Percentiles rank a stretch among this genome's conserved stretches.
Evolutionary conservation across 2,329 filamentous ascomycete genomes (phyloP).

Genomic region (Penicillium crustosum): DNA sequence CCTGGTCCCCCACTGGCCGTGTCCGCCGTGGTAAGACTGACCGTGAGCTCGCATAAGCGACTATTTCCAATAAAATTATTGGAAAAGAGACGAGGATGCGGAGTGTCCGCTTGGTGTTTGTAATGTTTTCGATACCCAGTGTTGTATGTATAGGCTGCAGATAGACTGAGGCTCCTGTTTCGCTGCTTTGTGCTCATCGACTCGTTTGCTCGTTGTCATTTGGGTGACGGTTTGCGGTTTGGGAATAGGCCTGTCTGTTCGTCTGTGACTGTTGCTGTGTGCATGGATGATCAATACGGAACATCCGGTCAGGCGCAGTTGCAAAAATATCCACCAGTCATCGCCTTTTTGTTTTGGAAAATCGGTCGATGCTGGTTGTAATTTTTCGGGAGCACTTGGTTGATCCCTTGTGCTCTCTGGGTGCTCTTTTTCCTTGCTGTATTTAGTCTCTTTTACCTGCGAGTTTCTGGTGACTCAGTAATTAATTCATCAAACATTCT

Average conservation of each 20-base stretch:
- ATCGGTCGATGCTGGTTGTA: slow-evolving; percentile 1
- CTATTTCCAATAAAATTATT: no score
- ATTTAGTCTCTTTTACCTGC: slow-evolving; percentile 14
- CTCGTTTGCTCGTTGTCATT: slow-evolving; percentile 13
- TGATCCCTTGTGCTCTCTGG: neutral
- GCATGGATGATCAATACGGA: slow-evolving; percentile 3
- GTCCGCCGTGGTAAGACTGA: slow-evolving; percentile 58
- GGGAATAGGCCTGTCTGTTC: neutral
- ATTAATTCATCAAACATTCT: slow-evolving; percentile 13
- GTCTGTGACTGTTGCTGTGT: slow-evolving; percentile 1
- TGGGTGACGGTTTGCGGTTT: neutral
- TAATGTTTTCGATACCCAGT: slow-evolving; percentile 39
- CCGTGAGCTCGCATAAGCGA: slow-evolving; percentile 40
- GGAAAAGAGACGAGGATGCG: neutral
- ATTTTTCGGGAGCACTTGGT: slow-evolving; percentile 1
- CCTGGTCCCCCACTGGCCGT: slow-evolving; percentile 80
- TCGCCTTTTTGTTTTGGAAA: neutral
- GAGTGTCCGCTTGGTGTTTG: slow-evolving; percentile 15
- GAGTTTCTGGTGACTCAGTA: slow-evolving; percentile 8
- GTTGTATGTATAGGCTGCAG: slow-evolving; percentile 19
- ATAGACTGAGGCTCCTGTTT: neutral
- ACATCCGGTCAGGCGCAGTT: neutral
- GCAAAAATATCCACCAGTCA: slow-evolving; percentile 1
- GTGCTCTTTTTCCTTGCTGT: slow-evolving; percentile 13
- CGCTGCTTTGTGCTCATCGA: neutral